Percentiles rank a stretch among this genome's conserved stretches.
phyloP scores from a whole-genome alignment of 2,329 filamentous ascomycete species.

The Alternaria longipes region DNA sequence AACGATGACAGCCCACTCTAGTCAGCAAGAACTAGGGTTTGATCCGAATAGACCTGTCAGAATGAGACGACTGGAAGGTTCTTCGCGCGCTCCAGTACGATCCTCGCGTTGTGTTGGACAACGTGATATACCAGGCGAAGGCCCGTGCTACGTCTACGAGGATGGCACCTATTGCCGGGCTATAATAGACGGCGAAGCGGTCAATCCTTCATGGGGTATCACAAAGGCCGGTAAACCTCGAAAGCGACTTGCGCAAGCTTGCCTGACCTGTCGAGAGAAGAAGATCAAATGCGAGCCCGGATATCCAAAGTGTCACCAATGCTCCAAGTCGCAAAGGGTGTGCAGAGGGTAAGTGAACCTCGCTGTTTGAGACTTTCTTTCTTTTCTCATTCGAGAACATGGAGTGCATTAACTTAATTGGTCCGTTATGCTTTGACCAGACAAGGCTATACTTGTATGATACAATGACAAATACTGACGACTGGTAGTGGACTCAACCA shows the following conservation, averaged over 20 bases:
- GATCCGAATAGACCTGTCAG: slow-evolving; percentile 42
- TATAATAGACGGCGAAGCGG: slow-evolving; percentile 82
- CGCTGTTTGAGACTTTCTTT: not conserved
- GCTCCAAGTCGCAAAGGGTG: slow-evolving; percentile 85
- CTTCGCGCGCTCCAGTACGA: slow-evolving; percentile 44
- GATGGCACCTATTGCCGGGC: slow-evolving; percentile 85
- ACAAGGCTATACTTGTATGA: slow-evolving; percentile 26
- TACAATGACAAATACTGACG: slow-evolving; percentile 47
- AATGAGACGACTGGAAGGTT: slow-evolving; percentile 44
- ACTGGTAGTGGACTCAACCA: slow-evolving; percentile 43
- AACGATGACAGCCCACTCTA: slow-evolving; percentile 24
- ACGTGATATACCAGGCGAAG: slow-evolving; percentile 76
- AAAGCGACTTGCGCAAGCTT: slow-evolving; percentile 91
- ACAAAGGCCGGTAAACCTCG: slow-evolving; percentile 94
- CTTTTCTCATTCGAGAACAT: slow-evolving; percentile 13
- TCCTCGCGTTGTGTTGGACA: slow-evolving; percentile 50
- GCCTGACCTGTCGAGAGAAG: slow-evolving; percentile 91
- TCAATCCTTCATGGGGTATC: slow-evolving; percentile 92
- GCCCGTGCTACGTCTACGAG: slow-evolving; percentile 85
- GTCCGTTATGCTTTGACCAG: slow-evolving; percentile 17
- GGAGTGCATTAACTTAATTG: slow-evolving; percentile 34
- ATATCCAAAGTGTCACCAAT: slow-evolving; percentile 86
- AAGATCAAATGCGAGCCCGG: slow-evolving; percentile 97
- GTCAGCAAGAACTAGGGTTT: slow-evolving; percentile 41
- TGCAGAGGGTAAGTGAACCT: slow-evolving; percentile 70